A percentile compares a stretch with the other conserved stretches of the same genome.
Evolutionary conservation across 129 eudicot species (phyloP).

Genomic region (Centrapalus pauciflorus): DNA sequence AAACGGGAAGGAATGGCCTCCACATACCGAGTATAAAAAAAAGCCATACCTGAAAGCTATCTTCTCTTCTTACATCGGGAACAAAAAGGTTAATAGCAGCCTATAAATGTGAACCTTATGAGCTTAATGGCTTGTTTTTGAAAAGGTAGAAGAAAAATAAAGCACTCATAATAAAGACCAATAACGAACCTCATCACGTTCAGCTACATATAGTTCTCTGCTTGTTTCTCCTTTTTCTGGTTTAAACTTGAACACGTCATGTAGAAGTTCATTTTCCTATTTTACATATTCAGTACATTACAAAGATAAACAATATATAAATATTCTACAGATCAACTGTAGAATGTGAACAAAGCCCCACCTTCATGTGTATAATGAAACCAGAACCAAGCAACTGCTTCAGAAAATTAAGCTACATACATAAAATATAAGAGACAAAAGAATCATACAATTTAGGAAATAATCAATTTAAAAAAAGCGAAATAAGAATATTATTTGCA

Average conservation of each 20-base stretch:
- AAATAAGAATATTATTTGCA: background rate
- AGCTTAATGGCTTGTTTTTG: background rate
- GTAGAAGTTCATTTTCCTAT: conserved; percentile 53
- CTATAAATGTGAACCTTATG: conserved; percentile 17
- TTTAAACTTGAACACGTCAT: conserved; percentile 43
- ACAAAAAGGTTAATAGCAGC: conserved; percentile 30
- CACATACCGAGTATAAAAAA: background rate
- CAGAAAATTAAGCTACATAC: conserved; percentile 43
- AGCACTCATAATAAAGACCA: background rate
- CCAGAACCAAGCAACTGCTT: conserved; percentile 46
- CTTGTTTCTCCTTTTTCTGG: conserved; percentile 23
- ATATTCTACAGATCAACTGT: background rate
- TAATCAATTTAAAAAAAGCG: background rate
- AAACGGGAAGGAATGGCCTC: background rate
- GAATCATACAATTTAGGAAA: background rate
- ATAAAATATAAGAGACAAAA: conserved; percentile 10
- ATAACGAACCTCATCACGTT: conserved; percentile 49
- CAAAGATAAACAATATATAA: background rate
- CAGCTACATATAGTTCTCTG: conserved; percentile 34
- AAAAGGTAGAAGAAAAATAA: background rate
- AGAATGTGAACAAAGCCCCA: conserved; percentile 14
- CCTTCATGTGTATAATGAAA: conserved; percentile 51
- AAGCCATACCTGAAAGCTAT: conserved; percentile 21
- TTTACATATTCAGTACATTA: conserved; percentile 12
- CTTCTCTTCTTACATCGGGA: conserved; percentile 32